phyloP scores from a whole-genome alignment of 2,329 filamentous ascomycete species.

The Atkinsonella hypoxylon region DNA sequence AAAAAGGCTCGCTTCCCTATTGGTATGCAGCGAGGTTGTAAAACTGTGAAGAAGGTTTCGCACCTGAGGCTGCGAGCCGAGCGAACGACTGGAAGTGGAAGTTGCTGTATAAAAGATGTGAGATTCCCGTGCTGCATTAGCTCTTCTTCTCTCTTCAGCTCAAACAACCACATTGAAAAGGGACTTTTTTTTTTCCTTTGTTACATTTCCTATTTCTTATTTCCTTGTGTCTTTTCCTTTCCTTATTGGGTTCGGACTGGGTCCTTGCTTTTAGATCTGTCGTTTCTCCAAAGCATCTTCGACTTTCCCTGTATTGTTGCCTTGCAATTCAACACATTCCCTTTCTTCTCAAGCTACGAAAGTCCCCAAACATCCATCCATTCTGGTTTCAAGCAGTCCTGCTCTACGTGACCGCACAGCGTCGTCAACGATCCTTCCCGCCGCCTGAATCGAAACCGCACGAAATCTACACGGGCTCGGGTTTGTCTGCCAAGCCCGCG shows the following conservation, averaged over 20 bases:
- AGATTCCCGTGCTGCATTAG: background rate
- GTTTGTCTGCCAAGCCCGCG: background rate
- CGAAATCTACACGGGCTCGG: background rate
- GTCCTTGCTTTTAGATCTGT: slow-evolving; percentile 13
- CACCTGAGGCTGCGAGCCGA: background rate
- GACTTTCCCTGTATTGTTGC: slow-evolving; percentile 11
- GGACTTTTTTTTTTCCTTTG: slow-evolving; percentile 3
- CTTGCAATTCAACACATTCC: background rate
- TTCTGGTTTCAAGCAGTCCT: slow-evolving; percentile 1
- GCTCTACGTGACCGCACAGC: background rate
- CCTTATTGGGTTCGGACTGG: slow-evolving; percentile 13
- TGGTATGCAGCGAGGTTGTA: background rate
- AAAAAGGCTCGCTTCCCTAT: background rate
- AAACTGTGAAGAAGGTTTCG: background rate
- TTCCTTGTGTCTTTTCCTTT: slow-evolving; percentile 11
- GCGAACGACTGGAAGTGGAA: background rate
- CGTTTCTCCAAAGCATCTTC: slow-evolving; percentile 10
- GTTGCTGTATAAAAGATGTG: slow-evolving; percentile 1
- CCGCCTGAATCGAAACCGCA: background rate
- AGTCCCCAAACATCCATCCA: slow-evolving; percentile 3
- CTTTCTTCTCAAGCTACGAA: background rate
- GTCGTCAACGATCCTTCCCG: background rate
- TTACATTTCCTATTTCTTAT: slow-evolving; percentile 7
- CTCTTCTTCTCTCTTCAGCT: background rate
- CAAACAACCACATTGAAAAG: slow-evolving; percentile 6